Conservation (phyloP, 2,329 filamentous ascomycete genomes). For the Epichloe festucae region DNA sequence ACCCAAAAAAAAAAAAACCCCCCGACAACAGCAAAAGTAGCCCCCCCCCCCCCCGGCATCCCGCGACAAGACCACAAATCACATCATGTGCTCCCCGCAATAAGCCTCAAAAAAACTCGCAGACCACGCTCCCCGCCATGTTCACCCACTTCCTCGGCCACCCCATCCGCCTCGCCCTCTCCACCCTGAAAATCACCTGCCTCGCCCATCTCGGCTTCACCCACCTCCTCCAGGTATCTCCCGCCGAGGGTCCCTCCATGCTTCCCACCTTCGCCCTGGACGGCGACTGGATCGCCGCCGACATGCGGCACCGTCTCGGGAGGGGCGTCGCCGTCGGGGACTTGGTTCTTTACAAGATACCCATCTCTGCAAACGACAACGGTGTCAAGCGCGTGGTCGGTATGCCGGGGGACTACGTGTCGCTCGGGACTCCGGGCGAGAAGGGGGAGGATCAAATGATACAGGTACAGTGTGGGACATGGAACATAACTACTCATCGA, state of each 20-base stretch:
- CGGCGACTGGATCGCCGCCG: slow-evolving; percentile 58
- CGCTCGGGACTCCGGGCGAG: slow-evolving; percentile 47
- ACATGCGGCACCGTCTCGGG: slow-evolving; percentile 55
- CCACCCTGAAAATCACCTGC: slow-evolving; percentile 26
- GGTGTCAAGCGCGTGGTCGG: slow-evolving; percentile 72
- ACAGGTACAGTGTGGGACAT: slow-evolving; percentile 35
- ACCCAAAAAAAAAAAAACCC: too few relatives aligned
- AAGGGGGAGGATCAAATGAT: slow-evolving; percentile 42
- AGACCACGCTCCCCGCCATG: neutral
- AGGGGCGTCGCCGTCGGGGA: slow-evolving; percentile 62
- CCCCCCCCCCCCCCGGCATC: too few relatives aligned
- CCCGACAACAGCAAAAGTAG: neutral
- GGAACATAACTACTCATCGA: too few relatives aligned
- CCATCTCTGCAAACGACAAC: slow-evolving; percentile 44
- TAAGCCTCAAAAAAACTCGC: neutral
- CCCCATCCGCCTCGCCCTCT: slow-evolving; percentile 24
- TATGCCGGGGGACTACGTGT: slow-evolving; percentile 64
- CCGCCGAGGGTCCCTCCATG: slow-evolving; percentile 70
- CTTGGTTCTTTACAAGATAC: slow-evolving; percentile 66
- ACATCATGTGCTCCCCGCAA: neutral
- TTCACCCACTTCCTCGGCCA: slow-evolving; percentile 24
- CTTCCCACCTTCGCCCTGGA: slow-evolving; percentile 62
- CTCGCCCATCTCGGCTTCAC: slow-evolving; percentile 33
- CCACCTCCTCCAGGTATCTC: slow-evolving; percentile 48
- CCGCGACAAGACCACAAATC: neutral